These are phyloP conservation scores for Fusarium tjaetaba DNA, from an alignment of 2,329 filamentous ascomycete species.

Conservation along the genomic window DNA sequence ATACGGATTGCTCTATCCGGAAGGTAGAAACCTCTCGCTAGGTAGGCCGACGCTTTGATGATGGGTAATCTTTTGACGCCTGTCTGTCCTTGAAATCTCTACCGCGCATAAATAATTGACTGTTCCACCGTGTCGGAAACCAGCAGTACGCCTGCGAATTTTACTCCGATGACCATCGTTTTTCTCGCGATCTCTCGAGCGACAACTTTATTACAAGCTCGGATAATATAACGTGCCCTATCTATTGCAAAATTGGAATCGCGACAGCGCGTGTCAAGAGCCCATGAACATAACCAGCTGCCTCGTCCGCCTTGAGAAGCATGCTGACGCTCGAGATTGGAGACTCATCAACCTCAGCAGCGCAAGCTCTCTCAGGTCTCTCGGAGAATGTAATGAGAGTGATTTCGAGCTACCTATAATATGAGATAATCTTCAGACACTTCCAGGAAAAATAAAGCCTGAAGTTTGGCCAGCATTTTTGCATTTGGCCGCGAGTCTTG, in stretches of 20 bases:
- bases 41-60: neutral
- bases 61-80: neutral
- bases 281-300: no score
- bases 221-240: fast-evolving
- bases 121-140: neutral
- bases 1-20: fast-evolving
- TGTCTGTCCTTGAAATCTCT: neutral
- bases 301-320: fast-evolving
- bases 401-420: fast-evolving
- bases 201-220: fast-evolving
- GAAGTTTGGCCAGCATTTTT: neutral
- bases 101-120: neutral
- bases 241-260: fast-evolving
- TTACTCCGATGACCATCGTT: fast-evolving
- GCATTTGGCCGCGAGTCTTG: neutral
- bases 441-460: neutral
- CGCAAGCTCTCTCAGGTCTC: neutral
- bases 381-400: neutral
- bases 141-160: neutral
- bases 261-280: neutral
- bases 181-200: neutral
- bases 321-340: neutral
- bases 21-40: neutral
- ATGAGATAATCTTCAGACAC: neutral
- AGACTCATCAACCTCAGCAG: neutral